Percentiles rank a stretch among this genome's conserved stretches.
phyloP scores from a whole-genome alignment of 164 flowering plant species.

The Cinnamomum chago region DNA sequence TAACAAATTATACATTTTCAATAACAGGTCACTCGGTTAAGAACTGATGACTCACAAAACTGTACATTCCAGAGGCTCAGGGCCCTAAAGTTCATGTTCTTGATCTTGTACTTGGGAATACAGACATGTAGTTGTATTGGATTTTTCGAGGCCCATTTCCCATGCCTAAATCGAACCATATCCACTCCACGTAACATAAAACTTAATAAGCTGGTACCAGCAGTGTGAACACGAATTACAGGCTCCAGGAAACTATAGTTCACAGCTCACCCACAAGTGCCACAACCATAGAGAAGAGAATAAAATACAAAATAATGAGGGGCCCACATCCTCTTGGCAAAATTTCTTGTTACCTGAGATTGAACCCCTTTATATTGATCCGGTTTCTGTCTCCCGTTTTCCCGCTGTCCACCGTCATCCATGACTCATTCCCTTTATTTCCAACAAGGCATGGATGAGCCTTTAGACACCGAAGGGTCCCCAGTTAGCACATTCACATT shows the following conservation, averaged over 20 bases:
- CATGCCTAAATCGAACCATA: not conserved
- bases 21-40: too few relatives aligned
- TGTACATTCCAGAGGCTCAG: too few relatives aligned
- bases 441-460: not conserved
- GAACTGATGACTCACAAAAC: too few relatives aligned
- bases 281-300: not conserved
- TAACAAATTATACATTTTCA: too few relatives aligned
- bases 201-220: not conserved
- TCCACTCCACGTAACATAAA: not conserved
- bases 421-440: slow-evolving; percentile 24
- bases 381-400: slow-evolving; percentile 75
- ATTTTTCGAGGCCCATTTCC: not conserved
- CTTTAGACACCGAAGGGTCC: too few relatives aligned
- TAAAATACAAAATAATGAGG: not conserved
- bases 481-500: not conserved
- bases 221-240: not conserved
- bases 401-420: slow-evolving; percentile 88
- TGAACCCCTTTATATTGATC: slow-evolving; percentile 46
- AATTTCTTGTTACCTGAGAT: slow-evolving; percentile 4
- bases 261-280: not conserved
- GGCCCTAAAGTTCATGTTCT: too few relatives aligned
- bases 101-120: not conserved
- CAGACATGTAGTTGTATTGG: not conserved
- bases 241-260: not conserved
- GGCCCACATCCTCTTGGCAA: not conserved